phyloP scores from a whole-genome alignment of 306 rosid species.

The Hippophae tibetana region DNA sequence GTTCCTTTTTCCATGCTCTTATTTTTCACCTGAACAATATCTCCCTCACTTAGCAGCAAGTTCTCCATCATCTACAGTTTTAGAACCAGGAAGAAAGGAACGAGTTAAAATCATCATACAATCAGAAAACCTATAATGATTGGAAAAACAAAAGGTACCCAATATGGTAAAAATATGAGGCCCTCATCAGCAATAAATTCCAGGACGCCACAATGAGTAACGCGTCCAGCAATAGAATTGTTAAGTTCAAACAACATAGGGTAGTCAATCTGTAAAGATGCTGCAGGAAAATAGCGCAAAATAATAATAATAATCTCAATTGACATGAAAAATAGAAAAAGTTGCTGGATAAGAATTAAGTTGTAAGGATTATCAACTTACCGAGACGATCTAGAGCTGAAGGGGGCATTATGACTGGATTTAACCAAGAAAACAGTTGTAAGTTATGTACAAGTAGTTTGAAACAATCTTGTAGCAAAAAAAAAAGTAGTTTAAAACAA shows the following conservation, averaged over 20 bases:
- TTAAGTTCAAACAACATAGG: constrained; percentile 54
- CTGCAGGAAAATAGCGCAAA: constrained; percentile 25
- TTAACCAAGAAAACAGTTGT: constrained; percentile 12
- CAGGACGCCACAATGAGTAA: constrained; percentile 47
- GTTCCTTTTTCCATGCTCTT: constrained; percentile 28
- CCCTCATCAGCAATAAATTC: constrained; percentile 51
- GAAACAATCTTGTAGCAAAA: neutral
- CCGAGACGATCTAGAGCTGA: constrained; percentile 44
- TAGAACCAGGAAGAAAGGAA: constrained; percentile 1
- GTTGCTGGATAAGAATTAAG: constrained; percentile 1
- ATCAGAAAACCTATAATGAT: neutral
- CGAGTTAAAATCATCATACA: neutral
- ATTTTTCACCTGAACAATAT: constrained; percentile 29
- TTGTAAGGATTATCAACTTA: constrained; percentile 14
- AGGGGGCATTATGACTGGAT: constrained; percentile 52
- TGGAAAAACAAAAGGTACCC: constrained; percentile 22
- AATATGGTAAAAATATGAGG: constrained; percentile 29
- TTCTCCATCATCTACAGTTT: constrained; percentile 45
- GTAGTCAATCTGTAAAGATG: constrained; percentile 24
- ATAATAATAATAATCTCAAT: neutral
- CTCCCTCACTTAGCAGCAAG: constrained; percentile 44
- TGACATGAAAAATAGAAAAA: neutral
- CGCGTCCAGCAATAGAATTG: constrained; percentile 21
- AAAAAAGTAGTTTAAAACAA: neutral
- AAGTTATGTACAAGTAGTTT: neutral